These are phyloP conservation scores for Ostreobium quekettii DNA, from an alignment of 139 green algal genomes.

Conservation along the genomic window DNA sequence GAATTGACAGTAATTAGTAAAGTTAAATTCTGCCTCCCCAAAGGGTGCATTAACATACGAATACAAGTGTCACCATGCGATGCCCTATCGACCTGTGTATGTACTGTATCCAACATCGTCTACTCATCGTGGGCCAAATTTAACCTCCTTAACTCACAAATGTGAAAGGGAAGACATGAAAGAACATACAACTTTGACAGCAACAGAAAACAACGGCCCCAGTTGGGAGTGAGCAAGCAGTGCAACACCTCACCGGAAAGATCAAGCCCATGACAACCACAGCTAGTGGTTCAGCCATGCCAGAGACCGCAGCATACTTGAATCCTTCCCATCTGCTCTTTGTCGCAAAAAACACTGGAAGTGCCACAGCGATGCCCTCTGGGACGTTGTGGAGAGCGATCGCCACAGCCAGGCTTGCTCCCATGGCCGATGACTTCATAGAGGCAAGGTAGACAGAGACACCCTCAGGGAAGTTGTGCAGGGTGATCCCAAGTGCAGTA, in stretches of 20 bases:
- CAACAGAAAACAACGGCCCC: too few relatives aligned
- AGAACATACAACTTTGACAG: neutral
- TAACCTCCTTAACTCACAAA: too few relatives aligned
- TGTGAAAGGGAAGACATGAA: too few relatives aligned
- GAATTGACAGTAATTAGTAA: too few relatives aligned
- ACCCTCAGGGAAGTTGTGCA: conserved; percentile 83
- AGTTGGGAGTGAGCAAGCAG: neutral
- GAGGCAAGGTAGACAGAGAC: conserved; percentile 21
- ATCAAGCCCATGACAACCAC: conserved; percentile 50
- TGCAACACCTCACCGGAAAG: conserved; percentile 23
- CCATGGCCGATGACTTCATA: conserved; percentile 42
- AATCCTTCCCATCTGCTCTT: conserved; percentile 42
- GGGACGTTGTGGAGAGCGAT: conserved; percentile 84
- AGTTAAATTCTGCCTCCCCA: too few relatives aligned
- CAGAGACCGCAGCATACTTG: conserved; percentile 34
- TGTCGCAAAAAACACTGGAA: conserved; percentile 90
- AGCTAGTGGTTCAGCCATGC: conserved; percentile 52
- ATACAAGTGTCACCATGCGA: too few relatives aligned
- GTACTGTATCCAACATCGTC: too few relatives aligned
- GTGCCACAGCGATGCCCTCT: conserved; percentile 58
- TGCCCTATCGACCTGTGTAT: too few relatives aligned
- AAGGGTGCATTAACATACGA: too few relatives aligned
- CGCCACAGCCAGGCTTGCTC: conserved; percentile 52
- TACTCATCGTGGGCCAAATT: too few relatives aligned
- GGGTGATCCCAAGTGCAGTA: conserved; percentile 64